Percentiles rank a stretch among this genome's conserved stretches.
Evolutionary conservation across 306 rosid species (phyloP).

Genomic region (Phaseolus lunatus): DNA sequence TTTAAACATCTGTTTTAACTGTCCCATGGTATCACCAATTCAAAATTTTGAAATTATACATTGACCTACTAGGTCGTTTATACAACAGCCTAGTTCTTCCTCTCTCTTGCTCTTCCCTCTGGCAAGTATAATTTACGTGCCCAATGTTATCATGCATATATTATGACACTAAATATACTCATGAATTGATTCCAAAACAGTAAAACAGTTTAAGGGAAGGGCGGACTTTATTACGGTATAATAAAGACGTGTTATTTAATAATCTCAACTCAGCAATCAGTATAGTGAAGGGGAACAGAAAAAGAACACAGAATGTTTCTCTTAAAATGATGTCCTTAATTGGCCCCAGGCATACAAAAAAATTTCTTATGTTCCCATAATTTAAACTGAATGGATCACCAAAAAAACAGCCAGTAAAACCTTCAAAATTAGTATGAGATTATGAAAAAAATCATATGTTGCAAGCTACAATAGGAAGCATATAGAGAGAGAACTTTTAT

Average conservation of each 20-base stretch:
- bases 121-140: not conserved
- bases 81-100: constrained; percentile 13
- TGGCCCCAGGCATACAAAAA: constrained; percentile 4
- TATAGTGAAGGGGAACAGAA: not conserved
- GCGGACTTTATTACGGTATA: not conserved
- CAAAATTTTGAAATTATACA: constrained; percentile 33
- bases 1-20: constrained; percentile 13
- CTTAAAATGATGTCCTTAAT: constrained; percentile 9
- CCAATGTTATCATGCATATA: not conserved
- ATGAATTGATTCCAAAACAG: constrained; percentile 18
- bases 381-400: constrained; percentile 19
- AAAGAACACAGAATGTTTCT: not conserved
- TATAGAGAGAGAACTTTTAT: not conserved
- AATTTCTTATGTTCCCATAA: constrained; percentile 2
- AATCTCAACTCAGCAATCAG: not conserved
- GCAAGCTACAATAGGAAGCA: not conserved
- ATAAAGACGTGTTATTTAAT: constrained; percentile 17
- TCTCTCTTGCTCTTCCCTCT: constrained; percentile 34
- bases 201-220: constrained; percentile 3
- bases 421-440: constrained; percentile 18
- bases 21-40: constrained; percentile 21
- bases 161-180: constrained; percentile 25
- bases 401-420: not conserved
- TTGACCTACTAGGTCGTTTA: constrained; percentile 18
- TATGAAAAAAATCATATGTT: not conserved